phyloP scores from a whole-genome alignment of 306 rosid genomes.

The Prinsepia uniflora region DNA sequence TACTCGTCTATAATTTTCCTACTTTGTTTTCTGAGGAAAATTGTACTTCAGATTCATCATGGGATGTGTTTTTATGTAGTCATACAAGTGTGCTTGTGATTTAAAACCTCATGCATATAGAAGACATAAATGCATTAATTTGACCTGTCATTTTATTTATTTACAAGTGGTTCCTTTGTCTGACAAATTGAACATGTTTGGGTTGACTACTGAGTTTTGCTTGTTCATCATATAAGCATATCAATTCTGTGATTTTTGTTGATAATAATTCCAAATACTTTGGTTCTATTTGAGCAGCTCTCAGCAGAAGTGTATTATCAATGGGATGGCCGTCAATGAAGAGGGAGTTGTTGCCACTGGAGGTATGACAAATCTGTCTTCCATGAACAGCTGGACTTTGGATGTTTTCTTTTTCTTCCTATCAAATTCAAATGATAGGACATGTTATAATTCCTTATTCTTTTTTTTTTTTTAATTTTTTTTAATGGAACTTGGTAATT shows the following conservation, averaged over 20 bases:
- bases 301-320: constrained; percentile 93
- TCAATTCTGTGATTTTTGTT: not conserved
- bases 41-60: too few relatives aligned
- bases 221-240: not conserved
- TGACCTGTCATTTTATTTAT: not conserved
- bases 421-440: not conserved
- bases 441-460: not conserved
- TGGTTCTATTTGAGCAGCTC: constrained; percentile 48
- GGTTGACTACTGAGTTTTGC: not conserved
- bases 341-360: constrained; percentile 96
- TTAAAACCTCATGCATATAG: too few relatives aligned
- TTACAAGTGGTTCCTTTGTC: not conserved
- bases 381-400: not conserved
- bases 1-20: too few relatives aligned
- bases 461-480: not conserved
- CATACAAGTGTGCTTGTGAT: too few relatives aligned
- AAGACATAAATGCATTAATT: not conserved
- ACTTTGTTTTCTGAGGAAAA: too few relatives aligned
- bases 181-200: not conserved
- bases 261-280: constrained; percentile 7
- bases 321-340: constrained; percentile 94
- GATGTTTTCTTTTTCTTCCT: not conserved
- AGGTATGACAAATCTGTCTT: constrained; percentile 37
- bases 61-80: too few relatives aligned
- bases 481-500: not conserved